phyloP scores from a whole-genome alignment of 768 basidiomycete species.

The Albatrellus ellisii region DNA sequence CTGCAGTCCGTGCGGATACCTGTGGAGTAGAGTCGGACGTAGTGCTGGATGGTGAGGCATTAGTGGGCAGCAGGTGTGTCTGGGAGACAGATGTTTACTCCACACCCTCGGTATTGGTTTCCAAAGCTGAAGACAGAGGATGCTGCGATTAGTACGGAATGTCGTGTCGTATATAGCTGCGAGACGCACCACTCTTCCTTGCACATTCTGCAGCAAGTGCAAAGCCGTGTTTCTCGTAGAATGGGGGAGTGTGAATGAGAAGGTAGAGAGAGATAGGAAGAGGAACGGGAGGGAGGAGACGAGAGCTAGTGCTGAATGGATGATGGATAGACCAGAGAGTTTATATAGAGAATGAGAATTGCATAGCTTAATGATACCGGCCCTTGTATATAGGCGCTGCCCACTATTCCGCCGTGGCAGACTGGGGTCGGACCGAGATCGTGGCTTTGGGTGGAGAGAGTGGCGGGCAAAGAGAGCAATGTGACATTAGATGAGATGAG shows the following conservation, averaged over 20 bases:
- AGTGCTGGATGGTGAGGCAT: constrained; percentile 32
- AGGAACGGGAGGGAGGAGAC: neutral
- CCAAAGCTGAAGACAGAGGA: constrained; percentile 4
- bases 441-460: too few species aligned
- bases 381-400: neutral
- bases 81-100: constrained; percentile 5
- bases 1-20: constrained; percentile 47
- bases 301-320: neutral
- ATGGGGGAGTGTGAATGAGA: neutral
- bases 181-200: constrained; percentile 12
- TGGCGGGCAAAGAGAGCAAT: too few species aligned
- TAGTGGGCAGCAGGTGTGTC: neutral
- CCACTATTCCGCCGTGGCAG: neutral
- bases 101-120: constrained; percentile 14
- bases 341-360: neutral
- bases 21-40: constrained; percentile 47
- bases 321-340: too few species aligned
- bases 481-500: too few species aligned
- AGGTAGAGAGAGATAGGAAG: neutral
- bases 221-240: neutral
- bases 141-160: neutral
- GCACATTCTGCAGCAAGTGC: constrained; percentile 7
- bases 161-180: neutral
- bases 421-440: neutral
- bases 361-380: constrained; percentile 1